phyloP scores from a whole-genome alignment of 1,284 basidiomycete species.

The Ustilago vetiveriae region DNA sequence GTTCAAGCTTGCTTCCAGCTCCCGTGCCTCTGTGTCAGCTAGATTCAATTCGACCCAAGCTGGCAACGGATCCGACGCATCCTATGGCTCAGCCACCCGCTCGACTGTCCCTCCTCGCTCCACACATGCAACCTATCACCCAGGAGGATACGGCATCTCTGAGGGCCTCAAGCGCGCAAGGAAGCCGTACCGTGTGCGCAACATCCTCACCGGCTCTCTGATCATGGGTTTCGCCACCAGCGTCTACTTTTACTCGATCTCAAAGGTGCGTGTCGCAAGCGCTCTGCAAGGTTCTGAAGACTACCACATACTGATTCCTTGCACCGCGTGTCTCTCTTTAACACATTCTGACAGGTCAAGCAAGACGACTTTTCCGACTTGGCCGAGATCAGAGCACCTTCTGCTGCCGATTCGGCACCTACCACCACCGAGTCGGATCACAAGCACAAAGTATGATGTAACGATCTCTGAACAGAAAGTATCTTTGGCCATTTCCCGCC shows the following conservation, averaged over 20 bases:
- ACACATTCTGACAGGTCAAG: conserved; percentile 33
- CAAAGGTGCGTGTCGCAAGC: conserved; percentile 43
- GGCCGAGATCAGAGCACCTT: conserved; percentile 46
- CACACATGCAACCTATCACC: conserved; percentile 55
- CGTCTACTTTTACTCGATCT: conserved; percentile 90
- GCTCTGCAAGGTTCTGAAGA: no score
- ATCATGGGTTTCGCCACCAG: conserved; percentile 81
- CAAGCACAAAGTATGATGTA: conserved; percentile 36
- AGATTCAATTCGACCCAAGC: conserved; percentile 36
- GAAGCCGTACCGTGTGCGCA: conserved; percentile 80
- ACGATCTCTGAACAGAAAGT: no score
- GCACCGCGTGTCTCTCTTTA: no score
- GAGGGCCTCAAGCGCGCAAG: conserved; percentile 80
- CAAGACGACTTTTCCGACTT: conserved; percentile 62
- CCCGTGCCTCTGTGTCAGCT: conserved; percentile 5
- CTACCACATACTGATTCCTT: no score
- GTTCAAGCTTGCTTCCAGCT: conserved; percentile 8
- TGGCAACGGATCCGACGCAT: conserved; percentile 12
- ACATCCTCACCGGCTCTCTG: conserved; percentile 79
- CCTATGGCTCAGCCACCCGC: conserved; percentile 30
- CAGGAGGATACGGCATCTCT: conserved; percentile 55
- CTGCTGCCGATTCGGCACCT: conserved; percentile 17
- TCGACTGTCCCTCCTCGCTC: conserved; percentile 47
- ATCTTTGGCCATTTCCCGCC: no score
- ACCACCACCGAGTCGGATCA: conserved; percentile 42